phyloP scores from a whole-genome alignment of 352 stramenopile species.

The Phytophthora pinifolia region DNA sequence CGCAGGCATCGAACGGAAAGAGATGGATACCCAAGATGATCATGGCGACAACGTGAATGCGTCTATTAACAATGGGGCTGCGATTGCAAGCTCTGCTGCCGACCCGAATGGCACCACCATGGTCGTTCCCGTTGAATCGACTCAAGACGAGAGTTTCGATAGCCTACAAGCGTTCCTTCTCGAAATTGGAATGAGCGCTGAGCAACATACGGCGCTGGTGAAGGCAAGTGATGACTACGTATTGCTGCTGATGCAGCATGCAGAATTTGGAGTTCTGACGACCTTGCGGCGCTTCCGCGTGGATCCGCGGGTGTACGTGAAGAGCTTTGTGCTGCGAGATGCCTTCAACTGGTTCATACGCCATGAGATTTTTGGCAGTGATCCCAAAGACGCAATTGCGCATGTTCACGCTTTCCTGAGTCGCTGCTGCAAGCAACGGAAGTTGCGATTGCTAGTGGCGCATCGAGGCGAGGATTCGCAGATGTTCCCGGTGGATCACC shows the following conservation, averaged over 20 bases:
- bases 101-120: background rate
- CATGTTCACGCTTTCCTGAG: conserved; percentile 58
- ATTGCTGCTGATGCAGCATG: conserved; percentile 68
- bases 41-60: background rate
- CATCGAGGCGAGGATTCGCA: conserved; percentile 54
- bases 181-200: conserved; percentile 50
- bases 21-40: conserved; percentile 8
- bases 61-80: conserved; percentile 5
- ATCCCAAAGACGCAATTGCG: conserved; percentile 24
- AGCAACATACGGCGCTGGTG: conserved; percentile 47
- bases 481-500: conserved; percentile 41
- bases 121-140: conserved; percentile 1
- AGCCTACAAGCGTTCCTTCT: conserved; percentile 41
- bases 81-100: background rate
- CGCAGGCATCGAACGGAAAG: conserved; percentile 13
- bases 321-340: conserved; percentile 74
- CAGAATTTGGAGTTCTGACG: conserved; percentile 40
- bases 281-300: conserved; percentile 63
- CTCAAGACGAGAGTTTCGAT: conserved; percentile 7
- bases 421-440: conserved; percentile 75
- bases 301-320: conserved; percentile 70
- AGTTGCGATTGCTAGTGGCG: conserved; percentile 64
- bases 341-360: conserved; percentile 64
- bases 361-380: conserved; percentile 44
- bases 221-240: conserved; percentile 75